These are phyloP conservation scores for Pseudotulostoma volvatum DNA, from an alignment of 495 filamentous ascomycete species.

Conservation along the genomic window DNA sequence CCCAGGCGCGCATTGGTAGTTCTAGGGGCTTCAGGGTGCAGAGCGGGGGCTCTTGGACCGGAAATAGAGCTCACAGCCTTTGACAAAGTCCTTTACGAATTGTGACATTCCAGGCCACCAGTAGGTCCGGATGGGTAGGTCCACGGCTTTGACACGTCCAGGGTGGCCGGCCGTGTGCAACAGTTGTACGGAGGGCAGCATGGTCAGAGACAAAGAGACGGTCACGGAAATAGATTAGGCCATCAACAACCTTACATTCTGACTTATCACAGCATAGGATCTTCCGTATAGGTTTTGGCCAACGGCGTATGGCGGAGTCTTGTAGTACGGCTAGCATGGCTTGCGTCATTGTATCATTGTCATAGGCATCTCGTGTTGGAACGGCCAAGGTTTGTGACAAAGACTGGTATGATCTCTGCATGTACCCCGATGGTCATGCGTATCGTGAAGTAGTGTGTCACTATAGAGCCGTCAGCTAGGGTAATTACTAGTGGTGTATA, in stretches of 20 bases:
- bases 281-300: not conserved
- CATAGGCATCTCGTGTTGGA: not conserved
- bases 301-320: not conserved
- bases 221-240: not conserved
- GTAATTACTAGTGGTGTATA: too few relatives aligned
- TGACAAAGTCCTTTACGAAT: not conserved
- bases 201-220: not conserved
- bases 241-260: not conserved
- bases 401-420: too few relatives aligned
- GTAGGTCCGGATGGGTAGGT: not conserved
- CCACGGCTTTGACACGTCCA: not conserved
- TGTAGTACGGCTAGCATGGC: not conserved
- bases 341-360: not conserved
- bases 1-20: slow-evolving; percentile 7
- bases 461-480: too few relatives aligned
- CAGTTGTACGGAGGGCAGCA: not conserved
- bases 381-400: too few relatives aligned
- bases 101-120: not conserved
- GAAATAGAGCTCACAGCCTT: not conserved
- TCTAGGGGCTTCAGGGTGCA: slow-evolving; percentile 7
- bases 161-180: not conserved
- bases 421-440: too few relatives aligned
- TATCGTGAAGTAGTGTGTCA: too few relatives aligned
- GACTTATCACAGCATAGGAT: not conserved
- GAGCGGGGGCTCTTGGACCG: not conserved